Evolutionary conservation across 805 yeast genomes (phyloP), one percentile per base, ranked within the genome.

Genomic region (Nakazawaea siamensis): DNA sequence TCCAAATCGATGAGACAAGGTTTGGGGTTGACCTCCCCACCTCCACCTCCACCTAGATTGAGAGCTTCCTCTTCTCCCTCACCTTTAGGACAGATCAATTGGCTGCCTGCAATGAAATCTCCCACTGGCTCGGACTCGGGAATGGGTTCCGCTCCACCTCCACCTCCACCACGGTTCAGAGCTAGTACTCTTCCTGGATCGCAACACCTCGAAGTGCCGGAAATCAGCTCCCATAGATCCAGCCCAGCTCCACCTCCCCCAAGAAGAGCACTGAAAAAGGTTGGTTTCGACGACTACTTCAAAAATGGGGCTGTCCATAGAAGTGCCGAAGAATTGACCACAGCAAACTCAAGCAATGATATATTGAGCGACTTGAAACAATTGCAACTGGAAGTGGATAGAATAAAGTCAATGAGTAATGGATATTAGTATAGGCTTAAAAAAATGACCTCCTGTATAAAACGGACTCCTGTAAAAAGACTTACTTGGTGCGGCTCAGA

Each of bases 371-470:
- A 80, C 48, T 59, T 80, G 38, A 70, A 69, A 47, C 80, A 80
- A 7, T 60, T 80, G 31, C 85, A 80, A 46, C 78, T 67, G 24
- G 87, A 80, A 51, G 85, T 80, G 16, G 81, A 80, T 45, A 64
- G 68, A 34, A 58, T 80, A 35, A 54, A 68, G 40, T 53, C 51
- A 37, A 54, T 64, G 64, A 61, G 68, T 7, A 27, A 31, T 7
- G 30, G 38, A 7, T 34, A 34, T 18, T 29, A 17, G n/a, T n/a
- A n/a, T n/a, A n/a, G n/a, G n/a, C n/a, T n/a, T n/a, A n/a, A n/a
- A n/a, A n/a, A n/a, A n/a, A n/a, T n/a, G n/a, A n/a, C n/a, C n/a
- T n/a, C n/a, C n/a, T n/a, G n/a, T n/a, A n/a, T n/a, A n/a, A n/a
- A n/a, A n/a, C n/a, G n/a, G n/a, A n/a, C n/a, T n/a, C n/a, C n/a